Evolutionary conservation across 306 rosid species (phyloP), one percentile per base, ranked within the genome.

Genomic region (Cercis canadensis): DNA sequence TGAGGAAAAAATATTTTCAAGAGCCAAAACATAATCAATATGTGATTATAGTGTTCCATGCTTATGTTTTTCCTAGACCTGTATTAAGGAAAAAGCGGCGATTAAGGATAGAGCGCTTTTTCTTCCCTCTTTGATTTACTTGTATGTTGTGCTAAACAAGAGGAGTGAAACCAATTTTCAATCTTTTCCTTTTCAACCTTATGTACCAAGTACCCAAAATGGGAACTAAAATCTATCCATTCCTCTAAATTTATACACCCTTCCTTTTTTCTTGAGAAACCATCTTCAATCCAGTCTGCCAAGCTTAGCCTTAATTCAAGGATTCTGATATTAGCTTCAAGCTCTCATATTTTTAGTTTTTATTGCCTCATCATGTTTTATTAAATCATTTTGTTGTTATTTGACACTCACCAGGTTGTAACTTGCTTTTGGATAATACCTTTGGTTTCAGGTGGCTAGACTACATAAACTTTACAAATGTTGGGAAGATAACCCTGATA

Each of bases 401-500:
- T 14, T 43, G 6, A 57, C 5, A 47, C 47, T 19, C 47, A 34
- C 11, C 31, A 14, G 1, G 37, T 45, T 56, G 15, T 46, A 4
- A 45, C 19, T 16, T n/a, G 33, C 21, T 11, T 58, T 41, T 64
- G 41, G 34, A 11, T 55, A 7, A 7, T 52, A 10, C 37, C 61
- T 70, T 37, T 72, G 61, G 7, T 72, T 75, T 62, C 74, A 93
- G 98, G 89, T 65, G 2, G 78, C 73, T 70, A 89, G 80, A 55
- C 78, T 90, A 63, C 89, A 80, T 68, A 73, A 86, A 69, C 70
- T 87, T 72, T 94, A 89, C 70, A 78, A 54, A 69, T 45, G 45
- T 29, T 94, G 97, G 98, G 97, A 94, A 81, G 88, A 87, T 57
- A 61, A 89, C 60, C 88, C 89, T 32, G 83, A 90, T 69, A 56